phyloP scores from a whole-genome alignment of 2,329 filamentous ascomycete genomes.

The Zymoseptoria passerinii region DNA sequence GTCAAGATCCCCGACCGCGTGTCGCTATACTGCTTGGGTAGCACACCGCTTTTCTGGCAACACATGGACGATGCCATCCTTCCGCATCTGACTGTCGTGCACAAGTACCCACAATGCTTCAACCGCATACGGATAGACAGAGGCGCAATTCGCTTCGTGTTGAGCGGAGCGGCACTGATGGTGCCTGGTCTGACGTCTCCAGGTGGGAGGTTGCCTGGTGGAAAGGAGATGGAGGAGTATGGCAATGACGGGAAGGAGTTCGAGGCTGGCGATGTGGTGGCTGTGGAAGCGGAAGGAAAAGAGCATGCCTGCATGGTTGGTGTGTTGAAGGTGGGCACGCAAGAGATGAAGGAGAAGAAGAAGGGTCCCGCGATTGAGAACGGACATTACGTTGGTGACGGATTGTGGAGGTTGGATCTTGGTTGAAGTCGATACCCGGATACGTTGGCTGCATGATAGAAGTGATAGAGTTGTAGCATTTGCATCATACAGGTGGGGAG shows the following conservation, averaged over 20 bases:
- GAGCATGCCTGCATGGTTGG: conserved; percentile 84
- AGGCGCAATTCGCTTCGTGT: conserved; percentile 92
- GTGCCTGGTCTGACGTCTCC: conserved; percentile 80
- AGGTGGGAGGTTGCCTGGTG: conserved; percentile 68
- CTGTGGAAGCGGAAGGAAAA: conserved; percentile 89
- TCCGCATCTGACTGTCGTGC: conserved; percentile 81
- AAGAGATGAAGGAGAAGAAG: conserved; percentile 86
- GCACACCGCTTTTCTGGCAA: conserved; percentile 83
- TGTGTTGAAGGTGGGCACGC: conserved; percentile 71
- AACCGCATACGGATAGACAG: conserved; percentile 83
- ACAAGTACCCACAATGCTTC: conserved; percentile 80
- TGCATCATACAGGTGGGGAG: neutral
- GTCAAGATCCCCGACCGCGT: conserved; percentile 91
- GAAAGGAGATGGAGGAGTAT: conserved; percentile 33
- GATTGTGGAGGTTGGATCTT: conserved; percentile 66
- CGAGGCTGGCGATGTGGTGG: conserved; percentile 72
- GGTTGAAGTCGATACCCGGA: neutral
- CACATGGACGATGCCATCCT: conserved; percentile 67
- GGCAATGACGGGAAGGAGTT: conserved; percentile 57
- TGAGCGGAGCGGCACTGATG: conserved; percentile 91
- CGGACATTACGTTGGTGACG: conserved; percentile 89
- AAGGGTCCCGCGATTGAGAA: conserved; percentile 93
- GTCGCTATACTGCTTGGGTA: conserved; percentile 75
- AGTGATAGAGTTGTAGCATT: neutral
- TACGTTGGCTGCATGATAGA: neutral